These are phyloP conservation scores for Mycena filopes DNA, from an alignment of 768 basidiomycete species.

Conservation along the genomic window DNA sequence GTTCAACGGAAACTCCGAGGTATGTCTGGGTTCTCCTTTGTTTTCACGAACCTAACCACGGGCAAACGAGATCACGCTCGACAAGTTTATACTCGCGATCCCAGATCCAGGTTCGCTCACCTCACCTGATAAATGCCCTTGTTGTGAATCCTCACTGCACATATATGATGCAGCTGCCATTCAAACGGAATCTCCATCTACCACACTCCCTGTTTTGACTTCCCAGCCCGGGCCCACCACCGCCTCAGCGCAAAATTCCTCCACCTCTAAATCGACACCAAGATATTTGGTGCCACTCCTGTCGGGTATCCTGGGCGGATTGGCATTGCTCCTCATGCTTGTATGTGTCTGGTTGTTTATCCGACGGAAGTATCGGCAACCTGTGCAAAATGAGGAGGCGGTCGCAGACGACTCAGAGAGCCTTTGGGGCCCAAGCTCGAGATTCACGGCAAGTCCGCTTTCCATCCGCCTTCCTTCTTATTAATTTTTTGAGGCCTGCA, in stretches of 20 bases:
- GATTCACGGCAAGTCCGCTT: constrained; percentile 2
- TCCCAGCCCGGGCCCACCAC: background rate
- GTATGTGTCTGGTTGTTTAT: constrained; percentile 38
- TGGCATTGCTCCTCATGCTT: constrained; percentile 42
- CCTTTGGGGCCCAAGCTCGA: background rate
- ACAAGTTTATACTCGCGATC: constrained; percentile 39
- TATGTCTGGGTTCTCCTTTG: too few species aligned
- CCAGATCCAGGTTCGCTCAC: constrained; percentile 9
- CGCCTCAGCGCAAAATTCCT: background rate
- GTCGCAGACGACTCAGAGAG: background rate
- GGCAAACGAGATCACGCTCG: constrained; percentile 39
- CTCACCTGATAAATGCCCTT: background rate
- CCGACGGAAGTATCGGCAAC: constrained; percentile 20
- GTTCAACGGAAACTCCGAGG: constrained; percentile 38
- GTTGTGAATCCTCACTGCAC: background rate
- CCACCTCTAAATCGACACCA: constrained; percentile 15
- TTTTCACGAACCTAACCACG: too few species aligned
- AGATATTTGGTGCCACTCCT: constrained; percentile 48
- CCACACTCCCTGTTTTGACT: background rate
- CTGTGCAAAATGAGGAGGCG: constrained; percentile 1
- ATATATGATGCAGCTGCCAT: background rate
- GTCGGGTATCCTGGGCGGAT: constrained; percentile 53
- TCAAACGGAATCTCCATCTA: background rate
- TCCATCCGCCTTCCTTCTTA: background rate
- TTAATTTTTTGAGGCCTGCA: background rate